phyloP scores from a whole-genome alignment of 192 early-diverging fungal genomes.

The Entomortierella lignicola region DNA sequence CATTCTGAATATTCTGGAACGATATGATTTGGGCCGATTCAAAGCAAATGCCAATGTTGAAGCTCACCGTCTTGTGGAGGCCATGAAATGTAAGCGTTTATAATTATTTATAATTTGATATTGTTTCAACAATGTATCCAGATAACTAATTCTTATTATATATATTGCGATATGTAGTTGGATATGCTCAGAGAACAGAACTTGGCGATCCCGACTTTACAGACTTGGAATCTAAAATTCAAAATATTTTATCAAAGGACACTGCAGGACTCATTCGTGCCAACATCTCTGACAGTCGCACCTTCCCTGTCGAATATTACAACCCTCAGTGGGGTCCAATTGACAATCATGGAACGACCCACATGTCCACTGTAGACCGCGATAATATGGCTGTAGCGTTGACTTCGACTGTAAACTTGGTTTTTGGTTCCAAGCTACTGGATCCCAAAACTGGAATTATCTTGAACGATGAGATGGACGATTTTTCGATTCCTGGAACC shows the following conservation, averaged over 20 bases:
- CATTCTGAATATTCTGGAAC: slow-evolving; percentile 89
- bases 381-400: slow-evolving; percentile 83
- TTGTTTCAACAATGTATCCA: too few relatives aligned
- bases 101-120: too few relatives aligned
- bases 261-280: slow-evolving; percentile 70
- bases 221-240: slow-evolving; percentile 67
- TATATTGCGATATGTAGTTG: too few relatives aligned
- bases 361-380: slow-evolving; percentile 83
- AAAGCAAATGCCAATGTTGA: slow-evolving; percentile 72
- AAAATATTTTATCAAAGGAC: slow-evolving; percentile 76
- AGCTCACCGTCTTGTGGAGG: slow-evolving; percentile 87
- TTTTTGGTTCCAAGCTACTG: slow-evolving; percentile 91
- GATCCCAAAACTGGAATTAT: slow-evolving; percentile 90
- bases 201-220: slow-evolving; percentile 84
- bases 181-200: slow-evolving; percentile 83
- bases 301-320: slow-evolving; percentile 81
- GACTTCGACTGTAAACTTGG: slow-evolving; percentile 91
- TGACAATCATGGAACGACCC: slow-evolving; percentile 91
- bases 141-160: too few relatives aligned
- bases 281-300: slow-evolving; percentile 80
- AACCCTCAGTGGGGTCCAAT: slow-evolving; percentile 79
- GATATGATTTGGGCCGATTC: slow-evolving; percentile 71
- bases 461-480: slow-evolving; percentile 97
- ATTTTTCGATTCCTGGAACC: slow-evolving; percentile 84
- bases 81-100: slow-evolving; percentile 84